These are phyloP conservation scores for Crithidia bombi DNA, from an alignment of 208 protist species.

Conservation along the genomic window DNA sequence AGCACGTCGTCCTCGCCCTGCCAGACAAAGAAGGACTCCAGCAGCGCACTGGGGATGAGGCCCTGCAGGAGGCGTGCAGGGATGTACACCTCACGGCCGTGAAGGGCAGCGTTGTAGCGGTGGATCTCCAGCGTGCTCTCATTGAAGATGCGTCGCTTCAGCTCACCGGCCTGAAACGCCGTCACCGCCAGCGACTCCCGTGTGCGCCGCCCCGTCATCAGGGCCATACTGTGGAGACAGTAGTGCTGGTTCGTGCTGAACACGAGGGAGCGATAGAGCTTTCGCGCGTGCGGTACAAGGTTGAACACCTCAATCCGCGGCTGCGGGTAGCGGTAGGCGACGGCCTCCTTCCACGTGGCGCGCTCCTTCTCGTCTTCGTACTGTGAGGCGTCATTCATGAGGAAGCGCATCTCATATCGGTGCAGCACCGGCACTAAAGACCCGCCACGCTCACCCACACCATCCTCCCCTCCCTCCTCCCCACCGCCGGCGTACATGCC, in stretches of 20 bases:
- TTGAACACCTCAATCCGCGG: slow-evolving; percentile 72
- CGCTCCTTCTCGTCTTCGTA: slow-evolving; percentile 59
- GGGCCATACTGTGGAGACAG: slow-evolving; percentile 72
- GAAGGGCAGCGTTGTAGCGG: slow-evolving; percentile 57
- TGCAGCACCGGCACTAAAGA: slow-evolving; percentile 26
- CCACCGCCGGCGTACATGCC: background rate
- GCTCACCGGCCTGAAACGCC: slow-evolving; percentile 69
- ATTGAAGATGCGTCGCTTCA: slow-evolving; percentile 53
- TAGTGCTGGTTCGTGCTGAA: slow-evolving; percentile 75
- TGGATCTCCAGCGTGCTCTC: slow-evolving; percentile 78
- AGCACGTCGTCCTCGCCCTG: slow-evolving; percentile 80
- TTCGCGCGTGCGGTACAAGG: slow-evolving; percentile 75
- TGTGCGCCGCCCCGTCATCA: slow-evolving; percentile 33
- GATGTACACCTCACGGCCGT: slow-evolving; percentile 69
- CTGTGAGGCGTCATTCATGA: slow-evolving; percentile 68
- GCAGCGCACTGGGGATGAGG: slow-evolving; percentile 66
- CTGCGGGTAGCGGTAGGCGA: slow-evolving; percentile 62
- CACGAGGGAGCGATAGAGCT: slow-evolving; percentile 76
- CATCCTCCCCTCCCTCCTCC: slow-evolving; percentile 8
- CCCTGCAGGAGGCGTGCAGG: slow-evolving; percentile 82
- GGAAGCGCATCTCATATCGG: slow-evolving; percentile 54
- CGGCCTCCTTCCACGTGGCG: slow-evolving; percentile 85
- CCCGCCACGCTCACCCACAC: background rate
- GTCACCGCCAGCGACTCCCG: slow-evolving; percentile 39
- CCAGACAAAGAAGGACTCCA: slow-evolving; percentile 87